Percentiles rank a stretch among this genome's conserved stretches.
These are phyloP conservation scores for Backusella luteola DNA, from an alignment of 192 early-diverging fungal genomes.

Conservation along the genomic window DNA sequence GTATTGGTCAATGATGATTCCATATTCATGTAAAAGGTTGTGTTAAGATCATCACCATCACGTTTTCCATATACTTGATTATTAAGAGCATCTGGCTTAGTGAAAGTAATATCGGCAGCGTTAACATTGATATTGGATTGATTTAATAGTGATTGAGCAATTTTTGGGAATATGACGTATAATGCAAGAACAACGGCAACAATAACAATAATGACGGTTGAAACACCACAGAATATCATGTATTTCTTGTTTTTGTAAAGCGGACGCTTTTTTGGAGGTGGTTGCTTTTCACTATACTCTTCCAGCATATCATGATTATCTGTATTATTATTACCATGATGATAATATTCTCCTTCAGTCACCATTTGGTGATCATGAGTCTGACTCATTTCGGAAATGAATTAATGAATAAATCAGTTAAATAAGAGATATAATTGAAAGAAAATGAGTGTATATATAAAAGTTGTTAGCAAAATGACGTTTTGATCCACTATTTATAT, in stretches of 20 bases:
- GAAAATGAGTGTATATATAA: not conserved
- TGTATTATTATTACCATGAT: not conserved
- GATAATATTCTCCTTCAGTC: conserved; percentile 15
- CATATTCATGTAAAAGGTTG: conserved; percentile 39
- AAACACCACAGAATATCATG: conserved; percentile 51
- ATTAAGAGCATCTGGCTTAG: conserved; percentile 9
- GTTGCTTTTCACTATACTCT: conserved; percentile 44
- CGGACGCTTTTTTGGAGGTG: conserved; percentile 33
- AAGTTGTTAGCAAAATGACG: not conserved
- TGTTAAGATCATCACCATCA: conserved; percentile 26
- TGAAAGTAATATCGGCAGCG: conserved; percentile 40
- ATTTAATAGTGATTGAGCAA: conserved; percentile 49
- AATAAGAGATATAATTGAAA: not conserved
- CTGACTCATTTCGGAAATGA: not conserved
- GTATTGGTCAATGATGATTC: conserved; percentile 39
- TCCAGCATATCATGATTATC: conserved; percentile 14
- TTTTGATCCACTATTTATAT: not conserved
- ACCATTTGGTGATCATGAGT: conserved; percentile 13
- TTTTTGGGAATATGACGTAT: conserved; percentile 53
- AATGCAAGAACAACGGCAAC: conserved; percentile 47
- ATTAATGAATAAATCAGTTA: not conserved
- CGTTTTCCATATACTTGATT: not conserved
- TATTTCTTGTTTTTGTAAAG: conserved; percentile 52
- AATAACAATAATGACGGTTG: conserved; percentile 41
- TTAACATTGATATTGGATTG: conserved; percentile 39